Evolutionary conservation across 2,329 filamentous ascomycete genomes (phyloP).

Genomic region (Botrytis fabae): DNA sequence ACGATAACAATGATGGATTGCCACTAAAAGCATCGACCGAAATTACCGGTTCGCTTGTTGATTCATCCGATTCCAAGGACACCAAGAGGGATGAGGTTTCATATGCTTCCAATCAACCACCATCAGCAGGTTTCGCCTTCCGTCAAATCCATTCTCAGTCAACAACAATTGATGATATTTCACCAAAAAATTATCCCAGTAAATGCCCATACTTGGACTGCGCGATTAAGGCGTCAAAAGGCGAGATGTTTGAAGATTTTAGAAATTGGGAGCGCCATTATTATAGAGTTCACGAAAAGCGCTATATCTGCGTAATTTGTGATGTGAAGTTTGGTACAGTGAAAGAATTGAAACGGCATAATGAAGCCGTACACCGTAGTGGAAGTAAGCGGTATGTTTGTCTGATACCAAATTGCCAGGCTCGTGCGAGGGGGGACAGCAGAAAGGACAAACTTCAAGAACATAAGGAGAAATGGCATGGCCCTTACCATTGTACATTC

Average conservation of each 20-base stretch:
- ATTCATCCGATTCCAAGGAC: not conserved
- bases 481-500: not conserved
- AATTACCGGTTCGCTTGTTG: not conserved
- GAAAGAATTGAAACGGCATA: too few relatives aligned
- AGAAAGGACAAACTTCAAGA: fast-evolving
- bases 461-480: not conserved
- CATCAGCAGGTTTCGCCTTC: too few relatives aligned
- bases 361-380: too few relatives aligned
- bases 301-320: fast-evolving
- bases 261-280: not conserved
- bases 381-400: too few relatives aligned
- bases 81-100: too few relatives aligned
- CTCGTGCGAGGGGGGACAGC: fast-evolving
- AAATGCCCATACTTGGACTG: too few relatives aligned
- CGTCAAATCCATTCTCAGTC: too few relatives aligned
- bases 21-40: not conserved
- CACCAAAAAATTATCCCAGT: too few relatives aligned
- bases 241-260: too few relatives aligned
- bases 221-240: too few relatives aligned
- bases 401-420: not conserved
- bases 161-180: too few relatives aligned
- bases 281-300: fast-evolving
- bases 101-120: not conserved
- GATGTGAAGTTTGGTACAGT: not conserved
- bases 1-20: too few relatives aligned